Evolutionary conservation across 2,329 filamentous ascomycete species (phyloP).

Genomic region (Pyricularia pennisetigena): DNA sequence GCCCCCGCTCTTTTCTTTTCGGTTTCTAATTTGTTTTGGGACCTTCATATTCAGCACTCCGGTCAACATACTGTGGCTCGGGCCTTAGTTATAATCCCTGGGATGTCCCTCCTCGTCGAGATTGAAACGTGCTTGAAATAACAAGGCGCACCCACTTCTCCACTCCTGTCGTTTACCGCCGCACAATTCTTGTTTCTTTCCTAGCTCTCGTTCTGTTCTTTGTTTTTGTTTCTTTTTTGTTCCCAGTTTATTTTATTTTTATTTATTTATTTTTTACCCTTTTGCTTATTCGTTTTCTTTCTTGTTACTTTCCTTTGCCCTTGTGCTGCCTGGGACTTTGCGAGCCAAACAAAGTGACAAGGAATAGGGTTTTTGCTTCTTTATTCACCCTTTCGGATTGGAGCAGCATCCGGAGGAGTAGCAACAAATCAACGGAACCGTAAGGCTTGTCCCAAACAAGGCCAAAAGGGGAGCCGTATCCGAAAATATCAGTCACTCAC

Average conservation of each 20-base stretch:
- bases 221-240: conserved; percentile 23
- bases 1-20: neutral
- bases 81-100: neutral
- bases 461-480: neutral
- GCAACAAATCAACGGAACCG: neutral
- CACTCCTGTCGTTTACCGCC: conserved; percentile 7
- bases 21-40: neutral
- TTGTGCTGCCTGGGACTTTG: neutral
- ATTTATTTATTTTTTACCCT: conserved; percentile 1
- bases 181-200: conserved; percentile 9
- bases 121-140: conserved; percentile 3
- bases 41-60: neutral
- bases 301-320: conserved; percentile 1
- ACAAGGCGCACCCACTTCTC: conserved; percentile 1
- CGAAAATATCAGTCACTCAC: neutral
- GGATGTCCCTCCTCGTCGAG: neutral
- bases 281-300: conserved; percentile 5
- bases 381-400: neutral
- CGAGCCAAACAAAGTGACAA: neutral
- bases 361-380: neutral
- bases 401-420: neutral
- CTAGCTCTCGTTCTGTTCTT: conserved; percentile 13
- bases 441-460: neutral
- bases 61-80: neutral
- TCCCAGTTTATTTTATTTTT: conserved; percentile 3